Evolutionary conservation across 768 basidiomycete species (phyloP).

Genomic region (Rubroboletus pulcherrimus): DNA sequence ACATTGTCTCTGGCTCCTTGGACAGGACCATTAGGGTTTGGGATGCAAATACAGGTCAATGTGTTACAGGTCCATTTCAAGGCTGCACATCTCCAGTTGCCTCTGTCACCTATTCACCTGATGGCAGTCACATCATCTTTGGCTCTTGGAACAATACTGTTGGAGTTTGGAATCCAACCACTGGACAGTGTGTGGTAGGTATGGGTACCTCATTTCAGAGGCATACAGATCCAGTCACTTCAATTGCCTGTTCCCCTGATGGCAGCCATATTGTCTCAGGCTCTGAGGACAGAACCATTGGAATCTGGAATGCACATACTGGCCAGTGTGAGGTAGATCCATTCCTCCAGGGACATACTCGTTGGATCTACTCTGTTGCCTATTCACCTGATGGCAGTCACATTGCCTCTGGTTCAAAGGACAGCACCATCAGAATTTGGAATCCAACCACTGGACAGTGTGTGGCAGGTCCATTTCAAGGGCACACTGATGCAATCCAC

Average conservation of each 20-base stretch:
- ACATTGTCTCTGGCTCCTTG: constrained; percentile 10
- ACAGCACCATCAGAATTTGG: constrained; percentile 26
- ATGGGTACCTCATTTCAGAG: background rate
- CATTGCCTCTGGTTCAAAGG: constrained; percentile 19
- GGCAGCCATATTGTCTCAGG: constrained; percentile 7
- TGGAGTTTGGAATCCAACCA: constrained; percentile 7
- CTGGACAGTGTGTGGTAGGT: background rate
- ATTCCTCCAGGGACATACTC: constrained; percentile 1
- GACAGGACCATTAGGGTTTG: constrained; percentile 8
- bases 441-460: constrained; percentile 9
- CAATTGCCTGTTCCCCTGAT: constrained; percentile 19
- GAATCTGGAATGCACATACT: constrained; percentile 16
- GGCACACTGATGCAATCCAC: constrained; percentile 15
- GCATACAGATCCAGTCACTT: background rate
- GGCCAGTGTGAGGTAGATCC: background rate
- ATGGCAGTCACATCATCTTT: constrained; percentile 19
- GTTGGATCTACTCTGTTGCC: constrained; percentile 12
- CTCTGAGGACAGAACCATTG: background rate
- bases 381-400: constrained; percentile 28
- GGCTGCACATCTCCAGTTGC: background rate
- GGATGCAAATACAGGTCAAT: constrained; percentile 8
- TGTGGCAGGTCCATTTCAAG: constrained; percentile 17
- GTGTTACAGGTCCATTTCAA: background rate
- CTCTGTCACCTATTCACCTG: constrained; percentile 16
- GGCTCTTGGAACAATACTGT: constrained; percentile 5